Conservation (phyloP, 202 grass and related monocot species). For the Cymbopogon flexuosus region DNA sequence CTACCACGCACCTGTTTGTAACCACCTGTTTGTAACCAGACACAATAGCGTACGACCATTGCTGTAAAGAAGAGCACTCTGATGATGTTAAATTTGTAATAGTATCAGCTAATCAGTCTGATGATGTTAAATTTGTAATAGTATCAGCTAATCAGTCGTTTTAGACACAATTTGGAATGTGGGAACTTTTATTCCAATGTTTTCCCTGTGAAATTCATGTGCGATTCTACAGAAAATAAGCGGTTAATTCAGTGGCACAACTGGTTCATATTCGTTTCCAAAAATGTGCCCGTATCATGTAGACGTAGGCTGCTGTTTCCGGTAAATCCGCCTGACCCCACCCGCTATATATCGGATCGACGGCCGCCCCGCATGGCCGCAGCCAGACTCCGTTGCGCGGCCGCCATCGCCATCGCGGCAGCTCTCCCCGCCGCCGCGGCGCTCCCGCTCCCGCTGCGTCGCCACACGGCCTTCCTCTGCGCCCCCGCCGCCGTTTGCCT, state of each 20-base stretch:
- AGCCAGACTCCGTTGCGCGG: neutral
- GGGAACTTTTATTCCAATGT: neutral
- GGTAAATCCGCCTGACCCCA: neutral
- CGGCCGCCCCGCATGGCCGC: constrained; percentile 4
- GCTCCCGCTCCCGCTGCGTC: neutral
- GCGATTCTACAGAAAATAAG: neutral
- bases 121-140: neutral
- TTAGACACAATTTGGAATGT: neutral
- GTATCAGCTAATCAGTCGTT: neutral
- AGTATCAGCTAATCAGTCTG: neutral
- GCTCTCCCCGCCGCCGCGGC: neutral
- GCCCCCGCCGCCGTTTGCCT: constrained; percentile 4
- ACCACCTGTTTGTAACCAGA: neutral
- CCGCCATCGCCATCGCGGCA: neutral
- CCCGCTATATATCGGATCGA: constrained; percentile 19
- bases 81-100: neutral
- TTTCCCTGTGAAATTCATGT: neutral
- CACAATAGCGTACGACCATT: neutral
- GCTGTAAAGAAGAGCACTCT: constrained; percentile 1
- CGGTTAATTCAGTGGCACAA: neutral
- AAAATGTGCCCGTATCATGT: neutral
- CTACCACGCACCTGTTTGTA: neutral
- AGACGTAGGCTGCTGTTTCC: too few relatives aligned
- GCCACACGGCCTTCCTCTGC: neutral
- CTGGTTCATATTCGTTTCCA: too few relatives aligned